phyloP scores from a whole-genome alignment of 139 green algal species.

The Nannochloris sp. region DNA sequence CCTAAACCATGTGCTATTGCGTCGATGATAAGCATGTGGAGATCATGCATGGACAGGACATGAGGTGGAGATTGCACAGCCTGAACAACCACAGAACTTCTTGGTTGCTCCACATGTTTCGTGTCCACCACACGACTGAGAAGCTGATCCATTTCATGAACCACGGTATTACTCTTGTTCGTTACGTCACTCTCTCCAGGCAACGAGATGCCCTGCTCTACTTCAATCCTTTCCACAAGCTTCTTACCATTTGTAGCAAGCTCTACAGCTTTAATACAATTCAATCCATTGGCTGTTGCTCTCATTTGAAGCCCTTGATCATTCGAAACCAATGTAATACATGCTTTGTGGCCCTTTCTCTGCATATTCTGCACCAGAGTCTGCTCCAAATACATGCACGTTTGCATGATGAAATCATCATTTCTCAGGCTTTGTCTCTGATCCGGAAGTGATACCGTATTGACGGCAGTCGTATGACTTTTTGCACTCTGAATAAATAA shows the following conservation, averaged over 20 bases:
- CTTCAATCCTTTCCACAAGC: conserved; percentile 7
- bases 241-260: neutral
- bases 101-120: neutral
- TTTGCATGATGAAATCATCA: conserved; percentile 32
- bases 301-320: conserved; percentile 13
- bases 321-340: conserved; percentile 22
- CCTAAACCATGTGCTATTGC: conserved; percentile 6
- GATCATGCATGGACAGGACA: neutral
- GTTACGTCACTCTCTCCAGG: too few species aligned
- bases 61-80: neutral
- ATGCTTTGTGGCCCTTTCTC: neutral
- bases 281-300: conserved; percentile 8
- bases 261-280: conserved; percentile 2
- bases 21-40: neutral
- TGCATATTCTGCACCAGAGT: neutral
- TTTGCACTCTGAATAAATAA: conserved; percentile 14
- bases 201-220: neutral
- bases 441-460: neutral
- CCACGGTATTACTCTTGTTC: too few species aligned
- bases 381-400: conserved; percentile 2
- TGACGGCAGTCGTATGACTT: conserved; percentile 6
- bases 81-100: neutral
- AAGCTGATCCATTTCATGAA: too few species aligned
- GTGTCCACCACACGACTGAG: too few species aligned
- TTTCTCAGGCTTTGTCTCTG: conserved; percentile 9